phyloP scores from a whole-genome alignment of 352 stramenopile genomes.

The Phytopythium delawarense region DNA sequence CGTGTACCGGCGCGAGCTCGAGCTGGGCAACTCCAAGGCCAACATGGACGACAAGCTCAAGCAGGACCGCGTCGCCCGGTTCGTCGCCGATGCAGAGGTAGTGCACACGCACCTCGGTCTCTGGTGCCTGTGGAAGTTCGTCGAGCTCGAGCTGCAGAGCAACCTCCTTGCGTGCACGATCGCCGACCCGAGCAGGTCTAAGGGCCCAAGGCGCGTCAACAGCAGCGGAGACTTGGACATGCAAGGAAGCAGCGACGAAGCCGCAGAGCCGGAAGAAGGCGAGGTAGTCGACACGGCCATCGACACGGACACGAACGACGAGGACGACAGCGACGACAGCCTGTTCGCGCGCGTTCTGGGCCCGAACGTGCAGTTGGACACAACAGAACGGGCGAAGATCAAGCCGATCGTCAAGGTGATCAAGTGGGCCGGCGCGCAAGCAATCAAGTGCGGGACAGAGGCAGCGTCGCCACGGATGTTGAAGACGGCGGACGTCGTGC shows the following conservation, averaged over 20 bases:
- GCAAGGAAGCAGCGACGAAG: conserved; percentile 17
- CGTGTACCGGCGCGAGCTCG: conserved; percentile 54
- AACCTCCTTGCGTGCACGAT: conserved; percentile 72
- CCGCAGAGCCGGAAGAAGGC: conserved; percentile 27
- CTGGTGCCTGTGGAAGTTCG: conserved; percentile 81
- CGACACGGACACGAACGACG: conserved; percentile 8
- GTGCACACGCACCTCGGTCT: conserved; percentile 59
- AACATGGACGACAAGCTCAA: conserved; percentile 73
- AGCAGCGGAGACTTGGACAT: conserved; percentile 16
- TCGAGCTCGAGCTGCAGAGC: conserved; percentile 68
- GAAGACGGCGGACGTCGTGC: conserved; percentile 49
- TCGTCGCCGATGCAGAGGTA: conserved; percentile 61
- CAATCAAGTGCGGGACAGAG: conserved; percentile 23
- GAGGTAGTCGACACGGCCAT: conserved; percentile 13
- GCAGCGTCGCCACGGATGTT: conserved; percentile 50
- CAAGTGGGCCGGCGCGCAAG: conserved; percentile 32
- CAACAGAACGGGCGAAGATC: conserved; percentile 27
- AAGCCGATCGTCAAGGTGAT: conserved; percentile 56
- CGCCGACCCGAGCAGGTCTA: conserved; percentile 36
- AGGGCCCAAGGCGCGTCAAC: conserved; percentile 19
- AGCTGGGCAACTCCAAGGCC: conserved; percentile 67
- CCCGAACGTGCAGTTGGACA: conserved; percentile 33
- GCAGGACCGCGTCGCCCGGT: conserved; percentile 65
- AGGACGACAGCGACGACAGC: conserved; percentile 13
- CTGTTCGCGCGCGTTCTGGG: conserved; percentile 26